Evolutionary conservation across 1,139 yeast genomes (phyloP), one percentile per base, ranked within the genome.

Genomic region (Saccharomyces uvarum): DNA sequence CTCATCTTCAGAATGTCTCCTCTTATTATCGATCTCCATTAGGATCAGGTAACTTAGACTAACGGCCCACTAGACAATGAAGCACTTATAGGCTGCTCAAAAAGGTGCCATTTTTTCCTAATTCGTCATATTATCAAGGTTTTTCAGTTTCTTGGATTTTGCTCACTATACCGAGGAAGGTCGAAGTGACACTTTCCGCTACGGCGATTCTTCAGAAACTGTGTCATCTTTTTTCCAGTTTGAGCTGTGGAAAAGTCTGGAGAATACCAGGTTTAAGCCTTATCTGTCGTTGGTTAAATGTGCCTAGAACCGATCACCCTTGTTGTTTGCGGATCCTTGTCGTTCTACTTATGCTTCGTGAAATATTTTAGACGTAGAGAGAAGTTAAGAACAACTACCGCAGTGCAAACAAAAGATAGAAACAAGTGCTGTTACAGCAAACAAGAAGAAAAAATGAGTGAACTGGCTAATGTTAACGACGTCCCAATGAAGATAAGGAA

Each of bases 401-500:
- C 7, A 16, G 16, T 38, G 2, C 44, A 38, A 16, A 8, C 24
- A 38, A n/a, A 38, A 13, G 16, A 16, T 13, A 38, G 11, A 2
- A 5, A 16, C 9, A 38, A 38, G 44, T 16, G 4, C 11, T 16
- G 8, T 38, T 38, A 16, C 24, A 16, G 24, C 16, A 38, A 16
- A 16, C 8, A 38, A 38, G 44, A 16, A 26, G 42, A 27, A 48
- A 31, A 21, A 28, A 27, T 21, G 21, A 24, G 27, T 7, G 28
- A 32, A 27, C 14, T 56, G n/a, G 59, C 55, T 13, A 55, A 56
- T 51, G 48, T 51, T 3, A 57, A 59, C 38, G 55, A 54, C 16
- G 16, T 58, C 44, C 73, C 73, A 13, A 27, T 29, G 16, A 65
- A 62, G 33, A 49, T 73, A 29, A 57, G 53, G 41, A 61, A 58